Conservation (phyloP, 75 land plant species). For the Larix kaempferi region DNA sequence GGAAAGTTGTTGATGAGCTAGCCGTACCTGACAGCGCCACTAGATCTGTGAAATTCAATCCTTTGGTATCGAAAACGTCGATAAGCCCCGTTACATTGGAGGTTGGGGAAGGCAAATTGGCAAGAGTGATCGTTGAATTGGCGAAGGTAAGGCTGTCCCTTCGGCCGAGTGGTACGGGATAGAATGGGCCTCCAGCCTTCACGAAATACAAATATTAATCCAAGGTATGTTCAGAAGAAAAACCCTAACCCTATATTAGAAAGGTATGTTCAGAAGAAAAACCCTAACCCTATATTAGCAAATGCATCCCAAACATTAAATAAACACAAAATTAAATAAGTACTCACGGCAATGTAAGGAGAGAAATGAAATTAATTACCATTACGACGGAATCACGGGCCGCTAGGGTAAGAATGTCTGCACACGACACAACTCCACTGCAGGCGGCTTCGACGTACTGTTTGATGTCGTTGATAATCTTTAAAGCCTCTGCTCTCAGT, state of each 20-base stretch:
- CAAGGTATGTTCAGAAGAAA: no score
- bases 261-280: no score
- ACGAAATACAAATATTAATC: no score
- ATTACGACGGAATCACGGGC: conserved; percentile 36
- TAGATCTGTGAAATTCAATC: conserved; percentile 1
- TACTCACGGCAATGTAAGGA: no score
- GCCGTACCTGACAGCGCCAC: neutral
- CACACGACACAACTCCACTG: conserved; percentile 46
- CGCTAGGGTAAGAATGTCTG: conserved; percentile 46
- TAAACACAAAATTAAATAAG: no score
- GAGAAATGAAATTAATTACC: conserved; percentile 5
- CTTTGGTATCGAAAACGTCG: neutral
- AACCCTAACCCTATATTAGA: no score
- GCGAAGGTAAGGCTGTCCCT: neutral
- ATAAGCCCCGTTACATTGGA: neutral
- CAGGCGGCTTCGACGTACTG: conserved; percentile 21
- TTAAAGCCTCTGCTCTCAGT: conserved; percentile 36
- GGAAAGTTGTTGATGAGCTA: no score
- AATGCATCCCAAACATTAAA: no score
- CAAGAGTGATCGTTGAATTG: neutral
- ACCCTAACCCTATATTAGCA: no score
- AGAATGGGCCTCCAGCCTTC: conserved; percentile 5
- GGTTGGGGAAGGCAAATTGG: conserved; percentile 12
- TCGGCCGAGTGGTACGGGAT: neutral
- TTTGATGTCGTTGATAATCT: conserved; percentile 36